phyloP scores from a whole-genome alignment of 345 rosid genomes.

The Iberis pinnata region DNA sequence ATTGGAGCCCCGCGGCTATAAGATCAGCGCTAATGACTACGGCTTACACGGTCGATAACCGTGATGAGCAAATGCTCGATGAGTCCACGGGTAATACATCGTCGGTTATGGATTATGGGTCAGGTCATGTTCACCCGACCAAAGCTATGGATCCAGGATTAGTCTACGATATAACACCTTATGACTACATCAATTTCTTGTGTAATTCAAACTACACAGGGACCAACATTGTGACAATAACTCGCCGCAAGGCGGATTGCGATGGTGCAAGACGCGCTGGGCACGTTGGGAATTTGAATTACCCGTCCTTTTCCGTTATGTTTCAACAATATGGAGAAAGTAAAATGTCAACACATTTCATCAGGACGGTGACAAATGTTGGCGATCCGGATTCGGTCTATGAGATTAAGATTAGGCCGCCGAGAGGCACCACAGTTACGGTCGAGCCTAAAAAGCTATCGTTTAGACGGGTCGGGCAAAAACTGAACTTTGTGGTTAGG shows the following conservation, averaged over 20 bases:
- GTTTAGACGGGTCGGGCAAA: constrained; percentile 65
- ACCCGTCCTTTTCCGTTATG: constrained; percentile 59
- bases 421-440: constrained; percentile 48
- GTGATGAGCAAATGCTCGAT: constrained; percentile 56
- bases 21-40: constrained; percentile 90
- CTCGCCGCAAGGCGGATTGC: constrained; percentile 58
- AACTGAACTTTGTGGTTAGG: constrained; percentile 56
- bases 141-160: constrained; percentile 85
- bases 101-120: constrained; percentile 61
- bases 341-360: constrained; percentile 61
- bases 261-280: constrained; percentile 59
- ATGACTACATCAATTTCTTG: constrained; percentile 67
- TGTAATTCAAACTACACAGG: constrained; percentile 73
- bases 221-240: constrained; percentile 51
- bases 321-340: constrained; percentile 64
- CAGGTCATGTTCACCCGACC: constrained; percentile 87
- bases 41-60: constrained; percentile 57
- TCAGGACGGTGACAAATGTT: constrained; percentile 74
- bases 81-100: constrained; percentile 74
- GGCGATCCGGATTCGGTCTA: constrained; percentile 55
- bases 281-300: constrained; percentile 67
- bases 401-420: constrained; percentile 43
- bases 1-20: constrained; percentile 84
- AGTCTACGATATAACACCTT: constrained; percentile 53
- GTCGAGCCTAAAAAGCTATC: constrained; percentile 56